These are phyloP conservation scores for Cladophialophora bantiana DNA, from an alignment of 2,329 filamentous ascomycete genomes.

Conservation along the genomic window DNA sequence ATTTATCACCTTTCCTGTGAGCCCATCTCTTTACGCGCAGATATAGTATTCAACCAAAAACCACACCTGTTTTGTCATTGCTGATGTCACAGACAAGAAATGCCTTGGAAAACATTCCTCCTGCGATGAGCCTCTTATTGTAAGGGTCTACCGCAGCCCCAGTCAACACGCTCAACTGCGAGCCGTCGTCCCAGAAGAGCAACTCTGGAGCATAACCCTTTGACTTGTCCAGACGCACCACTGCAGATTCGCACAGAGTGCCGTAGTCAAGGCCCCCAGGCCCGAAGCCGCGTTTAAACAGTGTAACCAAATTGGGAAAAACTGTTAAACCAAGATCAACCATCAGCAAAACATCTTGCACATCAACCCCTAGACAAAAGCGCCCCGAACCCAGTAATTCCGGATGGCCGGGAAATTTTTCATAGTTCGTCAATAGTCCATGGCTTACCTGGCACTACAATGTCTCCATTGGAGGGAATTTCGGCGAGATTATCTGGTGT, in stretches of 20 bases:
- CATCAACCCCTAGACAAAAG: background rate
- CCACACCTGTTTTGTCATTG: constrained; percentile 5
- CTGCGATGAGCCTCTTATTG: constrained; percentile 14
- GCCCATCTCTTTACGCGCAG: too few relatives aligned
- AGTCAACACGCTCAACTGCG: constrained; percentile 19
- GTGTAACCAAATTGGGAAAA: constrained; percentile 14
- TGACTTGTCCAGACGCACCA: constrained; percentile 9
- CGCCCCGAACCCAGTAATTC: background rate
- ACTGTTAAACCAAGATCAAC: background rate
- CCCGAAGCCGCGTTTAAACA: constrained; percentile 15
- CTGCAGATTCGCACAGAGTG: constrained; percentile 17
- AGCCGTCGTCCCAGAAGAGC: constrained; percentile 18
- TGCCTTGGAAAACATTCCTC: constrained; percentile 17
- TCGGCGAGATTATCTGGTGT: constrained; percentile 11
- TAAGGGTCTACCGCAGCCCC: constrained; percentile 17
- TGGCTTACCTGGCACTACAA: constrained; percentile 14
- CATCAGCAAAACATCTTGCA: background rate
- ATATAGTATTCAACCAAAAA: background rate
- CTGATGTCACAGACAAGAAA: constrained; percentile 14
- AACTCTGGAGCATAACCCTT: constrained; percentile 20
- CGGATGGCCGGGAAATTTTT: background rate
- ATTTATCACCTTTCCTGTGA: too few relatives aligned
- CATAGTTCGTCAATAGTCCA: background rate
- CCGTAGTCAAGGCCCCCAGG: constrained; percentile 13
- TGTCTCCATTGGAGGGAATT: constrained; percentile 16